Evolutionary conservation across 176 grass and related monocot genomes (phyloP).

Genomic region (Tillandsia fasciculata): DNA sequence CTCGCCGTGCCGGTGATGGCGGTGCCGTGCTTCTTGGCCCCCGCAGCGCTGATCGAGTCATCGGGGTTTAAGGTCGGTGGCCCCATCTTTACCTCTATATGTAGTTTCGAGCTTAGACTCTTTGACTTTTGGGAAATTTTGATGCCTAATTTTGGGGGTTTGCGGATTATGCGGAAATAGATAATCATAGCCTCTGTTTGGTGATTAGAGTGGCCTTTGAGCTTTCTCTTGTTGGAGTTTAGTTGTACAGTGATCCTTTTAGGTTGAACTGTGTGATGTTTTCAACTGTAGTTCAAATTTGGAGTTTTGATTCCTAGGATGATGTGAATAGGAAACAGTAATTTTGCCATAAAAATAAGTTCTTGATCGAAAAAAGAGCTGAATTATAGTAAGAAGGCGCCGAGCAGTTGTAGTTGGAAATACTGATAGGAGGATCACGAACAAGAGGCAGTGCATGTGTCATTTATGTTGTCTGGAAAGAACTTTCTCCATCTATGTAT

Average conservation of each 20-base stretch:
- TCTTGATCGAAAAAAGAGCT: neutral
- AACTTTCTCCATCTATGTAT: too few species aligned
- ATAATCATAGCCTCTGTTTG: neutral
- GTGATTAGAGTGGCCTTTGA: neutral
- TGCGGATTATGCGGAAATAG: neutral
- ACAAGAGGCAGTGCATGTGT: too few species aligned
- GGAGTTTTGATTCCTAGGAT: neutral
- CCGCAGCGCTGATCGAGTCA: conserved; percentile 35
- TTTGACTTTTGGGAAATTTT: neutral
- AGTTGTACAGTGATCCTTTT: neutral
- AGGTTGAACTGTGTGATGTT: neutral
- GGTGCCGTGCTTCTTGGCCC: conserved; percentile 46
- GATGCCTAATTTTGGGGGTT: neutral
- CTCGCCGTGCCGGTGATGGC: conserved; percentile 48
- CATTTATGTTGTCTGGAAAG: too few species aligned
- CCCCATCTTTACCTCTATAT: neutral
- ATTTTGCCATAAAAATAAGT: neutral
- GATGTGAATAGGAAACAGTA: neutral
- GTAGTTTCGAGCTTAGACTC: neutral
- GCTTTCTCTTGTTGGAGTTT: neutral
- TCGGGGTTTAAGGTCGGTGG: conserved; percentile 59
- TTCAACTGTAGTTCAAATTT: neutral
- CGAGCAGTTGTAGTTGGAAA: too few species aligned
- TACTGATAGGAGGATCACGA: too few species aligned
- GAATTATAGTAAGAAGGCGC: neutral